phyloP scores from a whole-genome alignment of 139 green algal genomes.

The Limnomonas spitsbergensis region DNA sequence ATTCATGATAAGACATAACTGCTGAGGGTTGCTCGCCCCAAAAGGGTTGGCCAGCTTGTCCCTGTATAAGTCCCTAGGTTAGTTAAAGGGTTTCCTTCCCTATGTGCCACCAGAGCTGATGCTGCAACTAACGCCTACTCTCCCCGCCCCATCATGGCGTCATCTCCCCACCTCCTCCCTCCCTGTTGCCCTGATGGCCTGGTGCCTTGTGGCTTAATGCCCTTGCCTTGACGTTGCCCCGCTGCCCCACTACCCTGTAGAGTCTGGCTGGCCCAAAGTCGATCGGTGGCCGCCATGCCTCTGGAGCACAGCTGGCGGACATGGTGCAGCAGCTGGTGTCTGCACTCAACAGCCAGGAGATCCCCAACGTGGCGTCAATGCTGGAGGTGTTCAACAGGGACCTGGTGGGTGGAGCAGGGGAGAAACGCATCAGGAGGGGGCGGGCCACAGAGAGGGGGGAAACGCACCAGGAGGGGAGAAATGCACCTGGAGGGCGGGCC shows the following conservation, averaged over 20 bases:
- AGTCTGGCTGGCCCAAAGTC: slow-evolving; percentile 4
- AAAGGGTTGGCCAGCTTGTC: no score
- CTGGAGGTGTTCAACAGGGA: slow-evolving; percentile 57
- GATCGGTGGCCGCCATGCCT: slow-evolving; percentile 8
- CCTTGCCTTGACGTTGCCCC: background rate
- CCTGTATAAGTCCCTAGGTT: no score
- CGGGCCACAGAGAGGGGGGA: background rate
- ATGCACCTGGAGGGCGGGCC: no score
- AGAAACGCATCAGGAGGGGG: slow-evolving; percentile 1
- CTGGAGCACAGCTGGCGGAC: slow-evolving; percentile 21
- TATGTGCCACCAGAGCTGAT: no score
- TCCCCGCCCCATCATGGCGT: background rate
- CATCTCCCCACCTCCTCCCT: slow-evolving; percentile 1
- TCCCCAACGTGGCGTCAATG: slow-evolving; percentile 43
- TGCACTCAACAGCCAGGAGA: slow-evolving; percentile 44
- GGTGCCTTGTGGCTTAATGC: background rate
- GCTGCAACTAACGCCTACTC: no score
- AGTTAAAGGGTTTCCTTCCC: no score
- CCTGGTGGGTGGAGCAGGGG: slow-evolving; percentile 11
- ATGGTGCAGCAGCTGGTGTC: slow-evolving; percentile 38
- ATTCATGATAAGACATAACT: no score
- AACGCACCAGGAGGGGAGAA: slow-evolving; percentile 22
- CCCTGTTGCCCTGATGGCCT: background rate
- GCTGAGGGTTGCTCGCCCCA: no score
- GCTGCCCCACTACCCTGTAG: background rate